These are phyloP conservation scores for Ilyonectria mors-panacis DNA, from an alignment of 2,329 filamentous ascomycete species.

Conservation along the genomic window DNA sequence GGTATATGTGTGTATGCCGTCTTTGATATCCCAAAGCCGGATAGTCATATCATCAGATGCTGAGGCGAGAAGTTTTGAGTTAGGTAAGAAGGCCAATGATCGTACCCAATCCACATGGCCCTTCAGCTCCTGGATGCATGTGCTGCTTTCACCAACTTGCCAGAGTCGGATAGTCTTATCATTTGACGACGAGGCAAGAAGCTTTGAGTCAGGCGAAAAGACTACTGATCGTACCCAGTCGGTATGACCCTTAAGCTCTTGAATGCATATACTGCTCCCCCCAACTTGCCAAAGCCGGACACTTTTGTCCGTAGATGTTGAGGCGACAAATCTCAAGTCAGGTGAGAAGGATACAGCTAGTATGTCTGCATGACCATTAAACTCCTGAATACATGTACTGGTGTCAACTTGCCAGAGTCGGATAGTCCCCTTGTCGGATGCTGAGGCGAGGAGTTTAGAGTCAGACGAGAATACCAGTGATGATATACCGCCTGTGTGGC, in stretches of 20 bases:
- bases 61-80: neutral
- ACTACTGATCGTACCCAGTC: neutral
- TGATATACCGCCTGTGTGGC: too few species aligned
- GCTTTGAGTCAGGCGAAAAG: slow-evolving; percentile 3
- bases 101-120: neutral
- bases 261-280: too few species aligned
- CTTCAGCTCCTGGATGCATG: neutral
- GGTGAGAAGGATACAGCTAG: neutral
- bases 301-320: neutral
- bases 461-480: too few species aligned
- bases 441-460: too few species aligned
- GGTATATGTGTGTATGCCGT: neutral
- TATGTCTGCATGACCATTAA: neutral
- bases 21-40: neutral
- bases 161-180: slow-evolving; percentile 1
- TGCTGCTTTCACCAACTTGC: neutral
- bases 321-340: neutral
- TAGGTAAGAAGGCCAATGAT: neutral
- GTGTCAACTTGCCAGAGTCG: too few species aligned
- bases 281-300: neutral
- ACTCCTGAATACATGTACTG: too few species aligned
- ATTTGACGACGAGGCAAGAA: neutral
- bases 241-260: too few species aligned
- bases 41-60: neutral
- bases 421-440: too few species aligned